Base-by-base conservation (phyloP, 2,329 filamentous ascomycete genomes). In the Drechmeria coniospora region DNA sequence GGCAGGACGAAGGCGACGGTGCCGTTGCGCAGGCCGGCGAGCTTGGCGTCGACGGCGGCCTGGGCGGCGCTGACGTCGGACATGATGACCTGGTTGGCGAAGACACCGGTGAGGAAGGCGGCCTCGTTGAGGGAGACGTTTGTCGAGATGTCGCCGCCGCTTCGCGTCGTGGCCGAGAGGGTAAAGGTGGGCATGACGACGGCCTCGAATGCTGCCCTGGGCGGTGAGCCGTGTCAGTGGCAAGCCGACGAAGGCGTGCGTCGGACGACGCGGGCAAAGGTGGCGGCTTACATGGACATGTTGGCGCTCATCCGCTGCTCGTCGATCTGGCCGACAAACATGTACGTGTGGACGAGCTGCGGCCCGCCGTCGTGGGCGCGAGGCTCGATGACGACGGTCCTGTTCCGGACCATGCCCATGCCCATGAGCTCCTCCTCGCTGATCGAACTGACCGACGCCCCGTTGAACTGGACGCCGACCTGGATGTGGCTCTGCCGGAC, bases 241-340 rank as follows among this genome's bases (percentile, higher is more conserved):
- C 14, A 23, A 17, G 15, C 12, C 11, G 8, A 20, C 9, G n/a
- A 15, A 12, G 5, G 17, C 6, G 10, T n/a, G 9, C 14, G 20
- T 11, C 20, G 2, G 11, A 7, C 14, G n/a, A n/a, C n/a, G n/a
- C n/a, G n/a, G n/a, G n/a, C 3, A 8, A 8, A 25, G 12, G 6
- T 4, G 15, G 15, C 23, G 18, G 51, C 74, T 56, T 61, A 80
- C 76, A 68, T 65, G 34, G 63, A 65, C 59, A 77, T 66, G 17
- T 61, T 56, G 1, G 56, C 46, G 3, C 52, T 46, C 59, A 80
- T 62, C 25, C 65, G 46, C 29, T 61, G 52, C 29, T 57, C 42
- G 47, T 79, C 72, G 43, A 83, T 72, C 50, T 74, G 65, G 11
- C 78, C 78, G 18, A 79, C 61, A 41, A 82, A 78, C 47, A 71